phyloP scores from a whole-genome alignment of 2,329 filamentous ascomycete species.

The Penicillium sp. region DNA sequence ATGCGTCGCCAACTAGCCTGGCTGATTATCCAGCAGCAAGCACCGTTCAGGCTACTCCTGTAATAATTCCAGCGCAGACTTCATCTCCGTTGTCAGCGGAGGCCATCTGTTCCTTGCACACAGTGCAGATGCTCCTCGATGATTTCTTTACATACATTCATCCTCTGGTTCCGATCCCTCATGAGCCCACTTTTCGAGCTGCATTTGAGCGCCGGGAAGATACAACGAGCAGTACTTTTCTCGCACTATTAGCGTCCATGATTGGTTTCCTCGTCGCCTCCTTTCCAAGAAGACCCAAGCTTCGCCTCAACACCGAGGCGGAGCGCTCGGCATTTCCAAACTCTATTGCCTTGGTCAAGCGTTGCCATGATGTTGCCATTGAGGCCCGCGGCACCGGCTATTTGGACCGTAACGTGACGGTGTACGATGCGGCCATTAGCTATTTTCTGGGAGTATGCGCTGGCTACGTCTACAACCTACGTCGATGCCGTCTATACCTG shows the following conservation, averaged over 20 bases:
- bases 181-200: constrained; percentile 44
- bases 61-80: constrained; percentile 31
- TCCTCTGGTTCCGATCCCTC: constrained; percentile 43
- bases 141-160: constrained; percentile 48
- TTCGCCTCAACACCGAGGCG: constrained; percentile 37
- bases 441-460: constrained; percentile 41
- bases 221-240: constrained; percentile 37
- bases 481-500: constrained; percentile 40
- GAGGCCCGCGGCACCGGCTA: constrained; percentile 43
- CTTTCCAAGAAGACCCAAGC: constrained; percentile 41
- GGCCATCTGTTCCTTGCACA: constrained; percentile 41
- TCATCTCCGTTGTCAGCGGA: constrained; percentile 47
- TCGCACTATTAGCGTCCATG: constrained; percentile 44
- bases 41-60: constrained; percentile 28
- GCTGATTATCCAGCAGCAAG: constrained; percentile 40
- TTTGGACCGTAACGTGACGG: constrained; percentile 38
- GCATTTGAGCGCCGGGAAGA: constrained; percentile 42
- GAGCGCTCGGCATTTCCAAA: constrained; percentile 39
- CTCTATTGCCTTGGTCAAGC: constrained; percentile 40
- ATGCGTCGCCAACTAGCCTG: constrained; percentile 34
- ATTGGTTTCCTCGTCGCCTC: constrained; percentile 42
- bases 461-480: constrained; percentile 38
- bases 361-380: constrained; percentile 41
- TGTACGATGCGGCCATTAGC: constrained; percentile 43
- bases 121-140: constrained; percentile 40